phyloP scores from a whole-genome alignment of 352 stramenopile species.

The Phytopythium vexans region DNA sequence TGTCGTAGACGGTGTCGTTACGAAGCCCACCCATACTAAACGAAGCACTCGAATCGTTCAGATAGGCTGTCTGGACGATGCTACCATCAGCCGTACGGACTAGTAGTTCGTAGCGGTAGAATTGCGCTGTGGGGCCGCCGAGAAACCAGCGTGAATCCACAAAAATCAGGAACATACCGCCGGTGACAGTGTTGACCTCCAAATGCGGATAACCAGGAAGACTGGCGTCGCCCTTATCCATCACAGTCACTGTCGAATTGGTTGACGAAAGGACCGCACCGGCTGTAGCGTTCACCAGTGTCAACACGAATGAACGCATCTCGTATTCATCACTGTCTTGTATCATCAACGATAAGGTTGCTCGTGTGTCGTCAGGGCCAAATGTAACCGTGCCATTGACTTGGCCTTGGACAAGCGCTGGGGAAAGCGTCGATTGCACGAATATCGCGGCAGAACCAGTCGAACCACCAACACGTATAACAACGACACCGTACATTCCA shows the following conservation, averaged over 20 bases:
- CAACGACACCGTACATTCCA: conserved; percentile 4
- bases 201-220: conserved; percentile 22
- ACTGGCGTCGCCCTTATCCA: conserved; percentile 41
- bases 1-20: too few species aligned
- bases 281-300: conserved; percentile 21
- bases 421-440: conserved; percentile 28
- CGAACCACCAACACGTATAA: conserved; percentile 8
- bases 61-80: too few species aligned
- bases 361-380: conserved; percentile 10
- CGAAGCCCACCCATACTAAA: too few species aligned
- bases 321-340: conserved; percentile 26
- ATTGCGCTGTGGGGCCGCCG: conserved; percentile 11
- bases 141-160: conserved; percentile 20
- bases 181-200: conserved; percentile 4
- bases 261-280: conserved; percentile 11
- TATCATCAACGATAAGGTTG: conserved; percentile 17
- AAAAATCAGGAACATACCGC: conserved; percentile 25
- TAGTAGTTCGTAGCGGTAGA: conserved; percentile 14
- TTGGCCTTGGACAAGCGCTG: conserved; percentile 14
- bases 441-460: conserved; percentile 18
- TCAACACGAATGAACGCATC: conserved; percentile 20
- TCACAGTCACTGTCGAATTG: conserved; percentile 19
- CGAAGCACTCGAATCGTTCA: too few species aligned
- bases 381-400: conserved; percentile 30
- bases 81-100: background rate